Base-by-base conservation (phyloP, 768 basidiomycete species). In the Piloderma croceum region DNA sequence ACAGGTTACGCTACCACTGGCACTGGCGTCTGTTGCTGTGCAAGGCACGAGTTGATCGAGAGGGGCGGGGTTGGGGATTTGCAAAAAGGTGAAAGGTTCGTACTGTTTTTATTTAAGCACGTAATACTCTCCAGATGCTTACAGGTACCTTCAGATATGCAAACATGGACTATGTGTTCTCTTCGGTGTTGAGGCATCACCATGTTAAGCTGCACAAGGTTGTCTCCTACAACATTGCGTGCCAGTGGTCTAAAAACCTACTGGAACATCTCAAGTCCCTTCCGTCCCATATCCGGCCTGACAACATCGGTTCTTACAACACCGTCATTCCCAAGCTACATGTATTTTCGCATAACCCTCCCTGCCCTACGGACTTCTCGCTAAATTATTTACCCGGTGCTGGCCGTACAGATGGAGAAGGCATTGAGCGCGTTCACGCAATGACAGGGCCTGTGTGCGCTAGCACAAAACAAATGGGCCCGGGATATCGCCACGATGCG, bases 391-490 rank as follows among this genome's bases (percentile, higher is more conserved):
- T 42, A 13, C 40, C 15, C 5, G 54, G 58, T 13, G 51, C 54
- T 12, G 64, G 53, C 0, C 45, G 55, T 18, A 64, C 60, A 1
- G 63, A 67, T 43, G 66, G 66, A 1, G 65, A 68, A 34, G 60
- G 50, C 1, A 45, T 56, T 7, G 64, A 68, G 46, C 44, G 56
- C 2, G 51, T 49, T 0, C 67, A 61, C 62, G 46, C 60, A 0
- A 27, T 49, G 15, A 46, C 56, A 9, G 61, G 64, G 38, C 47
- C 45, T 0, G 21, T 56, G 0, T 52, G 62, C 7, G 17, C 41
- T 6, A 61, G 62, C 27, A 64, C 62, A 2, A 44, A 49, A 19
- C 63, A 64, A 47, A 68, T 69, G 67, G 64, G 62, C 2, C 53
- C 49, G 2, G 59, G 57, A 12, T 47, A 47, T 9, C 41, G 46